Evolutionary conservation across 164 flowering plant genomes (phyloP).

Genomic region (Paratinospora sagittata): DNA sequence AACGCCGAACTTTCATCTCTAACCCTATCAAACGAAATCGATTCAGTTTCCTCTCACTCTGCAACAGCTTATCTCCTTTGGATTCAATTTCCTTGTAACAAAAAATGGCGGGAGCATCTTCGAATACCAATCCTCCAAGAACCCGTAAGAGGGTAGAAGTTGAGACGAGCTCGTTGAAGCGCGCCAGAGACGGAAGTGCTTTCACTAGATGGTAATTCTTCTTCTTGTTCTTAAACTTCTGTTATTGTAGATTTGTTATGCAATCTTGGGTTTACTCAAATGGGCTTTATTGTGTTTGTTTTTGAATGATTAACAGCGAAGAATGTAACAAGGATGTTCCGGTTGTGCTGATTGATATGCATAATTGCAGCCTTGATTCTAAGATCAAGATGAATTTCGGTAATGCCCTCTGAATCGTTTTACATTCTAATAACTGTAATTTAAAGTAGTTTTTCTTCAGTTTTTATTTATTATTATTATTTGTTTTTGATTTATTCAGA

Average conservation of each 20-base stretch:
- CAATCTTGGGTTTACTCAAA: background rate
- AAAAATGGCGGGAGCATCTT: slow-evolving; percentile 28
- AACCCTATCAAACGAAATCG: background rate
- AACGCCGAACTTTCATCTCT: slow-evolving; percentile 1
- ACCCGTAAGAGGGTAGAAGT: slow-evolving; percentile 71
- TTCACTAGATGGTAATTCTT: slow-evolving; percentile 56
- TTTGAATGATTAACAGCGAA: slow-evolving; percentile 37
- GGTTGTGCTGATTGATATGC: slow-evolving; percentile 75
- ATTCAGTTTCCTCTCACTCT: slow-evolving; percentile 5
- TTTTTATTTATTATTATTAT: too few relatives aligned
- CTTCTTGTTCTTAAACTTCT: too few relatives aligned
- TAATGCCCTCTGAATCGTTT: slow-evolving; percentile 14
- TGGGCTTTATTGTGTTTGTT: background rate
- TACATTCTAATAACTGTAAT: background rate
- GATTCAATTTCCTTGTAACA: too few relatives aligned
- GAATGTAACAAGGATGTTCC: slow-evolving; percentile 78
- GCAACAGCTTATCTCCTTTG: slow-evolving; percentile 10
- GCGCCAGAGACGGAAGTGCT: slow-evolving; percentile 82
- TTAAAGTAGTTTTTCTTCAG: too few relatives aligned
- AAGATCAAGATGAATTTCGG: slow-evolving; percentile 82
- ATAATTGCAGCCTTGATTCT: slow-evolving; percentile 81
- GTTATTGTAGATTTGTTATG: background rate
- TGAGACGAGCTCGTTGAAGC: slow-evolving; percentile 39
- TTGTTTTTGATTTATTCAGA: slow-evolving; percentile 27
- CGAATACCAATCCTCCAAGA: slow-evolving; percentile 42